Base-by-base conservation (phyloP, 148 eudicot species). In the Silene uniflora region DNA sequence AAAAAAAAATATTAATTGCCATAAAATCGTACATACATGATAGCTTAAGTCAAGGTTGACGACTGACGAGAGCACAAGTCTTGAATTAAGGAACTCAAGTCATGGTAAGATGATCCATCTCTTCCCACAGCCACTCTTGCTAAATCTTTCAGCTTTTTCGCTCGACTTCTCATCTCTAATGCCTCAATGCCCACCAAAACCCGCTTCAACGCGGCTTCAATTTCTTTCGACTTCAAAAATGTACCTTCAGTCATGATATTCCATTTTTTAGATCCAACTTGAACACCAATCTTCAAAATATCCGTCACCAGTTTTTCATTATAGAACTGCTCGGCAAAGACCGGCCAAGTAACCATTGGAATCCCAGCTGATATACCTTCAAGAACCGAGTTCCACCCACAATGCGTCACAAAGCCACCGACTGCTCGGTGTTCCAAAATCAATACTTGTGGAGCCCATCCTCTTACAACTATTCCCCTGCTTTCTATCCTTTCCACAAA, bases 331-430 rank as follows among this genome's bases (percentile, higher is more conserved):
- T 81, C 84, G 0, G 78, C 78, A 55, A 69, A 81, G 29, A 74
- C 52, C 3, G 84, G 84, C 84, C 84, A 81, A 5, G 81, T 81
- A 11, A 81, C 78, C 84, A 81, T 77, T 0, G 84, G 84, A 67
- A 77, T 16, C 19, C 78, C 85, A 8, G 74, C 54, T 5, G 76
- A 64, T 6, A 78, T 39, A 1, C 74, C 79, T 59, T 82, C 85
- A 2, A 72, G 18, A 0, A 21, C 65, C 27, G 85, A 82, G 76
- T 82, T 70, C 75, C 80, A 77, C 10, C 75, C 75, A 77, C 79
- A 62, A 24, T 69, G 75, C 71, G 80, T 77, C 62, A 77, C 52
- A 12, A 77, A 77, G 10, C 69, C 75, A 47, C 80, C 70, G n/a
- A 62, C 59, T 39, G 70, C 69, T 47, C 49, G 32, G n/a, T 77